These are phyloP conservation scores for Rhizophagus sp. DNA, from an alignment of 192 early-diverging fungal species.

Conservation along the genomic window DNA sequence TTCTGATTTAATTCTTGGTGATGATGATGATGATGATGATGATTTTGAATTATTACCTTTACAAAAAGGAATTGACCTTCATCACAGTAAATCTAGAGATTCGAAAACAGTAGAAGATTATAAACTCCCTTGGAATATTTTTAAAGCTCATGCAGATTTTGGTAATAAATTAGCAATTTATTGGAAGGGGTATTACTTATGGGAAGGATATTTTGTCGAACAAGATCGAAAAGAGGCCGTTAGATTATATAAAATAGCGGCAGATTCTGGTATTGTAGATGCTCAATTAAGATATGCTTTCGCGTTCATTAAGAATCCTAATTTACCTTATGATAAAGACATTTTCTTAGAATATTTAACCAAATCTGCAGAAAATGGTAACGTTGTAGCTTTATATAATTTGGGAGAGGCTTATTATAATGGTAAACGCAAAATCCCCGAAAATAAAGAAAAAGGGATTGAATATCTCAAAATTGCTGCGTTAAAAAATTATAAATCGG, in stretches of 20 bases:
- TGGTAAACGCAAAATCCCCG: not conserved
- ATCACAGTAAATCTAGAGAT: not conserved
- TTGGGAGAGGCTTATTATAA: not conserved
- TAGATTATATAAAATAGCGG: slow-evolving; percentile 5
- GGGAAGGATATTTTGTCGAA: slow-evolving; percentile 10
- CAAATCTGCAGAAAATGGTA: not conserved
- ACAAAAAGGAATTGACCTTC: not conserved
- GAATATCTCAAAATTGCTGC: not conserved
- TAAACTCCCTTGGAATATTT: not conserved
- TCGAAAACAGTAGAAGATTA: not conserved
- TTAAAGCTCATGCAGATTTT: not conserved
- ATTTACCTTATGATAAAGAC: not conserved
- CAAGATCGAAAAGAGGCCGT: not conserved
- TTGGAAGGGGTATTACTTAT: slow-evolving; percentile 25
- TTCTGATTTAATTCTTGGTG: not conserved
- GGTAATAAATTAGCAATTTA: not conserved
- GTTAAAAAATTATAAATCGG: not conserved
- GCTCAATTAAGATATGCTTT: slow-evolving; percentile 10
- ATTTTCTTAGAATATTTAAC: not conserved
- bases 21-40: not conserved
- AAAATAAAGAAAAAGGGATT: not conserved
- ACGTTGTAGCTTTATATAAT: not conserved
- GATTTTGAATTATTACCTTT: not conserved
- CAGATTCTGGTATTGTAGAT: not conserved
- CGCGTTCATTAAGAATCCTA: not conserved